These are phyloP conservation scores for Punica granatum DNA, from an alignment of 345 rosid genomes.

Conservation along the genomic window DNA sequence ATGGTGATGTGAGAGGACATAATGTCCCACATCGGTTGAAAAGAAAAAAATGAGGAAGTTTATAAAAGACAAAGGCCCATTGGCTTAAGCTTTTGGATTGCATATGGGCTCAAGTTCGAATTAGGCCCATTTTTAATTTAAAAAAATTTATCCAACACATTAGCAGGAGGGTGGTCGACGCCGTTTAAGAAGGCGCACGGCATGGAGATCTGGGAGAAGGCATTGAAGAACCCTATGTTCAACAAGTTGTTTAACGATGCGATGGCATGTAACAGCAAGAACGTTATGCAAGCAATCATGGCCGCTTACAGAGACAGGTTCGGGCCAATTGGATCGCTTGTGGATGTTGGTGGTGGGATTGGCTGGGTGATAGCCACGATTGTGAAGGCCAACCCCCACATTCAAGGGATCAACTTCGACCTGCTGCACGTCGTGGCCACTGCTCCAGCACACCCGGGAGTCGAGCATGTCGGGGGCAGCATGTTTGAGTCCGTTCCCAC, in stretches of 20 bases:
- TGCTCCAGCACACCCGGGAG: conserved; percentile 10
- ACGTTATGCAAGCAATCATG: conserved; percentile 3
- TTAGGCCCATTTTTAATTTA: too few species aligned
- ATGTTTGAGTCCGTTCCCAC: conserved; percentile 20
- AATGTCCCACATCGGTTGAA: too few species aligned
- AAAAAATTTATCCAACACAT: too few species aligned
- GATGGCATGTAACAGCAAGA: conserved; percentile 15
- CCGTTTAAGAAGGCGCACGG: conserved; percentile 20
- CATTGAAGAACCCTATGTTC: conserved; percentile 3
- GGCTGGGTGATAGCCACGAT: conserved; percentile 8
- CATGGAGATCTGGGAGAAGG: conserved; percentile 10
- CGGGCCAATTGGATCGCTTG: background rate
- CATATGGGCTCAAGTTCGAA: too few species aligned
- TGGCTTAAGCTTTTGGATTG: too few species aligned
- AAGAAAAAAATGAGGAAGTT: too few species aligned
- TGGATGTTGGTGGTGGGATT: conserved; percentile 24
- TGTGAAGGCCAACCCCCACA: conserved; percentile 12
- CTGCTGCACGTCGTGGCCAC: conserved; percentile 16
- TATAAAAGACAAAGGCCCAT: too few species aligned
- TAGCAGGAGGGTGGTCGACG: background rate
- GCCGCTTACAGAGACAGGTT: conserved; percentile 11
- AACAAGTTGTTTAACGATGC: conserved; percentile 13
- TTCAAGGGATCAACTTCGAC: conserved; percentile 19
- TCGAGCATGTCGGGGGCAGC: conserved; percentile 17
- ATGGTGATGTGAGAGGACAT: too few species aligned